Base-by-base conservation (phyloP, 805 yeast genomes). In the Metschnikowia sp. region DNA sequence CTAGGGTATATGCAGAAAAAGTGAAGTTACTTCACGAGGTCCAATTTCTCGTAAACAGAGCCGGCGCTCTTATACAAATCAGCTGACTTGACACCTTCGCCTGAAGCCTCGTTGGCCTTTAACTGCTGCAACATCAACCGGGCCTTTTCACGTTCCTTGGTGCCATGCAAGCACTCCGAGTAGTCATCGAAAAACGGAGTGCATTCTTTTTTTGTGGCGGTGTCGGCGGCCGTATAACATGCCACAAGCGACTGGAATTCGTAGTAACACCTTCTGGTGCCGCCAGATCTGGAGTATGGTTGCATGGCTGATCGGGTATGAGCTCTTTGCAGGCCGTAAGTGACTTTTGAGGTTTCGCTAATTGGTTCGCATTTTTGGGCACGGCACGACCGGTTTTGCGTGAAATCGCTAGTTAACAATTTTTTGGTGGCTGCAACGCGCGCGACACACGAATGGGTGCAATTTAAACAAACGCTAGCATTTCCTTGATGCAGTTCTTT, bases 391-490 rank as follows among this genome's bases (percentile, higher is more conserved):
- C 26, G 32, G 18, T 22, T 31, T 31, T 31, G 33, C 33, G n/a
- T 31, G 11, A 6, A 22, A 22, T 6, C 22, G 22, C 22, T 6
- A 4, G 22, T 3, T 22, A 22, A 2, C 22, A 22, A 22, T 22
- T 22, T 22, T 22, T 22, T 31, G 33, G 33, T 31, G 11, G 11
- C 33, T 31, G 33, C 33, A 22, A 22, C 22, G 22, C 22, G 22
- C 22, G 22, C 22, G 22, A 22, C 22, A 22, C 3, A 22, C 22
- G 33, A 31, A 31, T 31, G 33, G 33, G 33, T 31, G 33, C 33
- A 31, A 36, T 4, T 40, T 66, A 86, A 29, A 86, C 84, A 62
- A 82, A 84, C 2, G 94, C 94, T 52, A 87, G 66, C 88, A 86
- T 83, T 36, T 75, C 80, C 49, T 86, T 76, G 13, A 90, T 86